Evolutionary conservation across 495 filamentous ascomycete genomes (phyloP).

Genomic region (Penicillium salamii): DNA sequence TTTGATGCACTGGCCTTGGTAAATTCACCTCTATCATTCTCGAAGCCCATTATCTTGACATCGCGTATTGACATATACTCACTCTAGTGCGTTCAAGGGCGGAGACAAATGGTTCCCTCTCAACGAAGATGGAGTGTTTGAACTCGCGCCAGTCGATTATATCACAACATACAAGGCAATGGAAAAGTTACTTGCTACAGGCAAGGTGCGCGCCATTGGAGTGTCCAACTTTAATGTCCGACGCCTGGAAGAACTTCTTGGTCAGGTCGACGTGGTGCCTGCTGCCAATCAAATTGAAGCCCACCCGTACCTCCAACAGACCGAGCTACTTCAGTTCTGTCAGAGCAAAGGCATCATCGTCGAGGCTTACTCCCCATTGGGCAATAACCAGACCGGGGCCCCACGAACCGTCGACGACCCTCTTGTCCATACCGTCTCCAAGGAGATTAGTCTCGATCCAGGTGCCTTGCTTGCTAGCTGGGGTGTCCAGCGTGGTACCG

Average conservation of each 20-base stretch:
- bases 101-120: constrained; percentile 42
- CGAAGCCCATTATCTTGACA: neutral
- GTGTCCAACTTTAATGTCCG: constrained; percentile 54
- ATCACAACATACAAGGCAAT: constrained; percentile 65
- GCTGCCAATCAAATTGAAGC: constrained; percentile 60
- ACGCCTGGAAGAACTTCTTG: constrained; percentile 42
- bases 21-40: neutral
- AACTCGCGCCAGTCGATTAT: constrained; percentile 39
- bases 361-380: constrained; percentile 60
- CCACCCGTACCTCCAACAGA: constrained; percentile 61
- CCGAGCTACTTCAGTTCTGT: constrained; percentile 45
- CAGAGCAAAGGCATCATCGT: constrained; percentile 51
- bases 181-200: constrained; percentile 54
- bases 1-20: constrained; percentile 68
- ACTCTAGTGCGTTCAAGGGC: constrained; percentile 18
- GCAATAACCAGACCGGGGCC: constrained; percentile 39
- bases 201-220: constrained; percentile 57
- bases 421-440: constrained; percentile 33
- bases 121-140: constrained; percentile 31
- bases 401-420: constrained; percentile 39
- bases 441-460: constrained; percentile 32
- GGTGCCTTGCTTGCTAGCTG: constrained; percentile 45
- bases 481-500: constrained; percentile 49
- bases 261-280: constrained; percentile 38
- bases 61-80: neutral